A percentile compares a stretch with the other conserved stretches of the same genome.
Conservation (phyloP, 768 basidiomycete species). For the Leucosporidium scottii region DNA sequence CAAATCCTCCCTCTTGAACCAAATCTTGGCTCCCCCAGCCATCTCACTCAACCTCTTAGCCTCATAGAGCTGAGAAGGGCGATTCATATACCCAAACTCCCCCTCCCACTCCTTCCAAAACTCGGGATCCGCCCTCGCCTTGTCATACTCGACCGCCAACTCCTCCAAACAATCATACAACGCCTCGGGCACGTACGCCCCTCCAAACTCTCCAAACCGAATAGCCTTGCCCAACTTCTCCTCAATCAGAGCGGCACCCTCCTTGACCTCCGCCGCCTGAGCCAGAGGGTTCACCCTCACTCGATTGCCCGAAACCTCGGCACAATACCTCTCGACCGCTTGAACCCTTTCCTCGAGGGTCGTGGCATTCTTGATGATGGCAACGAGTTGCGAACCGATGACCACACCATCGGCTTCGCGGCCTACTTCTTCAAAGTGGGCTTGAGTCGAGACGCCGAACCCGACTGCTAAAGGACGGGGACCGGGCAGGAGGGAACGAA, state of each 20-base stretch:
- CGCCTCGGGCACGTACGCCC: conserved; percentile 94
- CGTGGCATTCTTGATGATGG: conserved; percentile 61
- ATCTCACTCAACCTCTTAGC: conserved; percentile 84
- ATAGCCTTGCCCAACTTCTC: conserved; percentile 46
- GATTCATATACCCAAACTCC: conserved; percentile 87
- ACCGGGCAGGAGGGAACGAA: conserved; percentile 51
- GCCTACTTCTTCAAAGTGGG: conserved; percentile 78
- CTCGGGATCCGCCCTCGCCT: conserved; percentile 74
- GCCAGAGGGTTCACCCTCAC: conserved; percentile 6
- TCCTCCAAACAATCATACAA: conserved; percentile 87
- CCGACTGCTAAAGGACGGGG: conserved; percentile 76
- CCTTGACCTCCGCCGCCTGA: conserved; percentile 7
- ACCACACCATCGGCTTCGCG: conserved; percentile 95
- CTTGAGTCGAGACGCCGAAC: conserved; percentile 85
- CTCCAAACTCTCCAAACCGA: conserved; percentile 92
- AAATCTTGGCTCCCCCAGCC: conserved; percentile 88
- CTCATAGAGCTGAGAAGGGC: conserved; percentile 83
- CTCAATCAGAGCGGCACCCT: neutral
- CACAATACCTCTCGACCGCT: conserved; percentile 38
- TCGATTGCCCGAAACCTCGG: conserved; percentile 25
- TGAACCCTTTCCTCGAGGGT: conserved; percentile 41
- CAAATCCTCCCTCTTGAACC: conserved; percentile 93
- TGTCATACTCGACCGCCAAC: conserved; percentile 78
- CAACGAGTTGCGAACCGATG: conserved; percentile 78
- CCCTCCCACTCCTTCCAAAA: conserved; percentile 89